A percentile compares a stretch with the other conserved stretches of the same genome.
Evolutionary conservation across 208 protist genomes (phyloP).

Genomic region (Crithidia acanthocephali): DNA sequence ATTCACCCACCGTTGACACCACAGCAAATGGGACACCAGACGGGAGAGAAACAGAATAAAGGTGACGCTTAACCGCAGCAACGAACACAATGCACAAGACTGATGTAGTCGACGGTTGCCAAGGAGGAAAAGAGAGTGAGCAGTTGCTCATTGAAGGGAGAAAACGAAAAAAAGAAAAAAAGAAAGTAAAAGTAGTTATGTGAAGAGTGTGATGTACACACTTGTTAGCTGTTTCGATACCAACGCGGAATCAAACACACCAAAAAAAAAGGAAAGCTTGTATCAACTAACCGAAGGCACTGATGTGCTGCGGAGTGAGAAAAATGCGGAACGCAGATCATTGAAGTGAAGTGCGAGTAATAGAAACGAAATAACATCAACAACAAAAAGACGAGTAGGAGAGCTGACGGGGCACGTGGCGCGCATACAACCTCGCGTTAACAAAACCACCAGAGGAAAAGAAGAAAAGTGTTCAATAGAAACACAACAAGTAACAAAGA

Average conservation of each 20-base stretch:
- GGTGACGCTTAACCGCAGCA: too few relatives aligned
- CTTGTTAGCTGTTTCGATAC: background rate
- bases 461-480: background rate
- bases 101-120: too few relatives aligned
- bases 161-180: slow-evolving; percentile 9
- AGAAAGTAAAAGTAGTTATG: slow-evolving; percentile 8
- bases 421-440: background rate
- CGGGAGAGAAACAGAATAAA: too few relatives aligned
- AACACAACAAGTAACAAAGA: too few relatives aligned
- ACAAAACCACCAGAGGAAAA: background rate
- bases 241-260: background rate
- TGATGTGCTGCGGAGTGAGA: too few relatives aligned
- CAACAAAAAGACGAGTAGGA: slow-evolving; percentile 6
- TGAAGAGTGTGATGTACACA: slow-evolving; percentile 8
- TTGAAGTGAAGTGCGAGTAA: too few relatives aligned
- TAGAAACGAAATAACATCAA: background rate
- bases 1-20: too few relatives aligned
- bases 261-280: background rate
- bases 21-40: too few relatives aligned
- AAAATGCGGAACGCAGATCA: too few relatives aligned
- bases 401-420: background rate
- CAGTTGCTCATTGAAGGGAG: too few relatives aligned
- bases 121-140: too few relatives aligned
- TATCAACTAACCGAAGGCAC: background rate
- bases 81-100: too few relatives aligned